Evolutionary conservation across 441 rosid species (phyloP), one percentile per base, ranked within the genome.

Genomic region (Omphalea diandra): DNA sequence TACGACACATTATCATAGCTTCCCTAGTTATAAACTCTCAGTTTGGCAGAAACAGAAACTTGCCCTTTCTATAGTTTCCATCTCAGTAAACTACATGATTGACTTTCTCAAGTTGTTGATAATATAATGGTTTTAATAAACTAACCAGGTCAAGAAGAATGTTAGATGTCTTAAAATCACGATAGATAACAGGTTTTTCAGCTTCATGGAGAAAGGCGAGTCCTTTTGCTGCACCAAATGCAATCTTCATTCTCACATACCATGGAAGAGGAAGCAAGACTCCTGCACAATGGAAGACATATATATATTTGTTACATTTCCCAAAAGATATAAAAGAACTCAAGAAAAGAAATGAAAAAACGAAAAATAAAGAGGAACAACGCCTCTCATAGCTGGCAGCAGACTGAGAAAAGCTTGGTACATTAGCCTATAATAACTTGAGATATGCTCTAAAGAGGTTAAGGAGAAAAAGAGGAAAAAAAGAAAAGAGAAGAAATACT

Each of bases 121-220:
- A 20, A 55, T n/a, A 35, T 24, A 12, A 53, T 22, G 17, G 15
- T 62, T 71, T 75, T 44, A 61, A 67, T 32, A 38, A 49, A 49
- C 74, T 59, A 81, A 93, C 98, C 78, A 43, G 49, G 69, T 88
- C 97, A 7, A 94, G 73, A 63, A 94, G 79, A 44, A 94, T 94
- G 80, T 94, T 94, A 50, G 98, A 87, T 17, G 98, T 89, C 79
- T 94, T 94, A 44, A 94, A 74, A 80, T 91, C 97, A 5, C 97
- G 86, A 67, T 90, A 94, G 43, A 94, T 91, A 73, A 91, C 98
- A 1, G 98, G 97, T n/a, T 96, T 96, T 79, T 83, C 84, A 33
- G 98, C 97, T 65, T 87, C 91, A 40, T 94, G 98, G 68, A 94
- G 81, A 71, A 89, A 90, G 62, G 90, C 97, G 29, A 94, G 84